A percentile compares a stretch with the other conserved stretches of the same genome.
Conservation (phyloP, 2,329 filamentous ascomycete species). For the Juglanconis oblonga region DNA sequence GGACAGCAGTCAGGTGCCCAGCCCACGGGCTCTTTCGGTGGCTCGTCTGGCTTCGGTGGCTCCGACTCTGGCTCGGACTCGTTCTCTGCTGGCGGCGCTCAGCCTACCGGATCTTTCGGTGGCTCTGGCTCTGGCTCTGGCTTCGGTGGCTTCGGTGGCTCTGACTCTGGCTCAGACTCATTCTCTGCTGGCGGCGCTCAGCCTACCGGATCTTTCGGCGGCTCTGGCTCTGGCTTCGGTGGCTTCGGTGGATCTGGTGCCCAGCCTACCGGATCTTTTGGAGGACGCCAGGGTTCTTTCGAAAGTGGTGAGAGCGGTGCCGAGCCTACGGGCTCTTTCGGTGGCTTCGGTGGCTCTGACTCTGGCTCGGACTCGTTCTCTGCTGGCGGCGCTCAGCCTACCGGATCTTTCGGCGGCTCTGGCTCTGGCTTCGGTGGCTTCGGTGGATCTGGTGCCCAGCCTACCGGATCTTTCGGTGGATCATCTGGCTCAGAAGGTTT, state of each 20-base stretch:
- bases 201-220: conserved; percentile 9
- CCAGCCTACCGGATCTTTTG: background rate
- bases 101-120: conserved; percentile 1
- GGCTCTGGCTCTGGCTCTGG: background rate
- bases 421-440: background rate
- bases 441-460: conserved; percentile 1
- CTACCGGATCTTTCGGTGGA: conserved; percentile 9
- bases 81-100: background rate
- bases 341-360: background rate
- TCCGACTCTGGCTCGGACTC: background rate
- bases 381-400: background rate
- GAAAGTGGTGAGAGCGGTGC: background rate
- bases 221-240: background rate
- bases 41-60: background rate
- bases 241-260: background rate
- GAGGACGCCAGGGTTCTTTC: background rate
- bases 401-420: background rate
- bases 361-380: background rate
- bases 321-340: conserved; percentile 1
- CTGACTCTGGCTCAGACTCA: background rate
- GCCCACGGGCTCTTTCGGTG: background rate
- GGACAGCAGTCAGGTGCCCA: background rate
- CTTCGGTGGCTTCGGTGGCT: background rate
- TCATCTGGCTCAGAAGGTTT: background rate
- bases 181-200: background rate